Evolutionary conservation across 1,139 yeast species (phyloP).

Genomic region (Geotrichum macrosporum): DNA sequence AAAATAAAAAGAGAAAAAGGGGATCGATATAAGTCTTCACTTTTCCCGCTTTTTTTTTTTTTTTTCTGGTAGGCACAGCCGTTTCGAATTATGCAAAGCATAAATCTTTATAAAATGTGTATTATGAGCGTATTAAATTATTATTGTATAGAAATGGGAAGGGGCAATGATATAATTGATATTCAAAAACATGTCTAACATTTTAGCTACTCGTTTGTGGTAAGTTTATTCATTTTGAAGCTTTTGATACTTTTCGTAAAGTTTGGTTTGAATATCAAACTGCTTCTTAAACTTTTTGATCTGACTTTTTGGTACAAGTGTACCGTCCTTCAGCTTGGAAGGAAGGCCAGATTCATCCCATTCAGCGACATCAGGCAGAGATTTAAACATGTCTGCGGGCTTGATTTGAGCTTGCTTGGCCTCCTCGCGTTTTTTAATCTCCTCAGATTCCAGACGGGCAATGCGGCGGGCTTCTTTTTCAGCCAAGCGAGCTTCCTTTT

Average conservation of each 20-base stretch:
- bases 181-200: neutral
- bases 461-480: constrained; percentile 46
- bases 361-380: constrained; percentile 50
- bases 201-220: neutral
- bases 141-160: too few relatives aligned
- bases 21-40: neutral
- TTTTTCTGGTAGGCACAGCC: neutral
- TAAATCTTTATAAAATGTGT: too few relatives aligned
- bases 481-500: constrained; percentile 52
- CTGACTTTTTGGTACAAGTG: constrained; percentile 83
- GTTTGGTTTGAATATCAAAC: constrained; percentile 74
- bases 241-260: constrained; percentile 57
- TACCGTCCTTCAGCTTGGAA: constrained; percentile 68
- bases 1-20: neutral
- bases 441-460: constrained; percentile 23
- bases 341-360: constrained; percentile 91
- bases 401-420: constrained; percentile 62
- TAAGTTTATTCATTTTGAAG: too few relatives aligned
- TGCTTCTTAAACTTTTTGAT: constrained; percentile 75
- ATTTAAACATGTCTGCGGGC: constrained; percentile 70
- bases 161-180: too few relatives aligned
- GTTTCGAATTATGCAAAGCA: neutral
- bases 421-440: constrained; percentile 56
- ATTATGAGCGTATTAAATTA: neutral
- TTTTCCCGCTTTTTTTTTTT: neutral